Conservation (phyloP, 2,329 filamentous ascomycete genomes). For the Pezicula carpinea region DNA sequence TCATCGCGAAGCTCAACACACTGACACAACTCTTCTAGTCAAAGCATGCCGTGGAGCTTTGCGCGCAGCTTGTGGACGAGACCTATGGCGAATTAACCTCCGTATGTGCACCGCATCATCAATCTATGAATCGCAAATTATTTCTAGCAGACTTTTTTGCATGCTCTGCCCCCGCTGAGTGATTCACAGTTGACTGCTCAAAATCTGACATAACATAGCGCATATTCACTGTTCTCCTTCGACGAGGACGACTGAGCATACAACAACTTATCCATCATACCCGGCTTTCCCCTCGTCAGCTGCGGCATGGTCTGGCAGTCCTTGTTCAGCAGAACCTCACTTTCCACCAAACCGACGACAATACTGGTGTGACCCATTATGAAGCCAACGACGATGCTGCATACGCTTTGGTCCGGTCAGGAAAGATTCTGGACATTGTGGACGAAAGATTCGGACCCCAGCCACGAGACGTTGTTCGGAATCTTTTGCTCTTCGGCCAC, state of each 20-base stretch:
- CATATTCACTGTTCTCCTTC: constrained; percentile 75
- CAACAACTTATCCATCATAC: constrained; percentile 67
- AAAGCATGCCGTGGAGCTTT: constrained; percentile 80
- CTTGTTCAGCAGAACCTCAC: constrained; percentile 86
- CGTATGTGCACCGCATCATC: constrained; percentile 49
- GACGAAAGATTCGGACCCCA: constrained; percentile 69
- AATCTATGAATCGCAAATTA: neutral
- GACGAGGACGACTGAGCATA: constrained; percentile 72
- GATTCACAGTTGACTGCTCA: constrained; percentile 3
- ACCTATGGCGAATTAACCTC: constrained; percentile 87
- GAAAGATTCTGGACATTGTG: constrained; percentile 74
- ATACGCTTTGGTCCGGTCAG: constrained; percentile 76
- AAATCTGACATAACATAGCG: constrained; percentile 50
- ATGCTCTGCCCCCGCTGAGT: constrained; percentile 11
- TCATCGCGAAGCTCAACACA: constrained; percentile 3
- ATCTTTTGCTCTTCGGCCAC: constrained; percentile 72
- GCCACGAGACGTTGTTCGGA: constrained; percentile 70
- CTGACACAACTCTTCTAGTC: constrained; percentile 39
- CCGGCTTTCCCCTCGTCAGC: constrained; percentile 65
- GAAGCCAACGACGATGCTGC: constrained; percentile 77
- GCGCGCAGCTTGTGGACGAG: constrained; percentile 82
- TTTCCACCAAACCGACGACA: constrained; percentile 63
- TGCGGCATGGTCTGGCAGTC: constrained; percentile 77
- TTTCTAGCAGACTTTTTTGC: constrained; percentile 1
- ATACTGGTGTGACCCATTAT: constrained; percentile 66